Evolutionary conservation across 2,329 filamentous ascomycete species (phyloP), one percentile per base, ranked within the genome.

Genomic region (Pseudopithomyces maydicus): DNA sequence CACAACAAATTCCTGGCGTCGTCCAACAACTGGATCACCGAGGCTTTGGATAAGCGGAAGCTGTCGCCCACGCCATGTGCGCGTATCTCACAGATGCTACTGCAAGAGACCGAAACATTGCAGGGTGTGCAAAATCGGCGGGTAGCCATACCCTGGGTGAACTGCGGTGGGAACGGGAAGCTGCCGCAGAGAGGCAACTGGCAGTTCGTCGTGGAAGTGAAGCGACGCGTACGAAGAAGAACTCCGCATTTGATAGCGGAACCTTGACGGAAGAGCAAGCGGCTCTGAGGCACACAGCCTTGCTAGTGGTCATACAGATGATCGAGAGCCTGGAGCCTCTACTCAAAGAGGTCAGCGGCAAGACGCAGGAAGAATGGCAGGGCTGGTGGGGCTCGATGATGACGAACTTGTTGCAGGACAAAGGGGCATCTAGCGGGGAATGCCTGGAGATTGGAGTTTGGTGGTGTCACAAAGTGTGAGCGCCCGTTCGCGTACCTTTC

Each of bases 291-390:
- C 84, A 88, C 67, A 94, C 91, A 11, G 92, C 92, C n/a, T 82
- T 97, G 54, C 79, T 90, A 70, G 92, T 90, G 2, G 87, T 93
- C 6, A 85, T 96, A 51, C 90, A 93, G 72, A 85, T 92, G 82
- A 91, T 96, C 52, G 91, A 95, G 72, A 89, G 89, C 61, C 79
- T 97, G 67, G 93, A 97, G 76, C 91, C 91, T 5, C 78, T 95
- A 56, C 79, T 97, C 65, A 86, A 90, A 66, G 90, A 96, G 68
- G 86, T 87, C 44, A 96, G 90, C 69, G 90, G 89, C 14, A 96
- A 96, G 81, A 91, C 89, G 68, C 87, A 90, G 70, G 92, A 96
- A 65, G 93, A 97, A 78, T 97, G 92, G 92, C 90, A 96, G 74
- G 82, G 87, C 41, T 97, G 93, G 93, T 87, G 90, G 78, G 87